Conservation (phyloP, 345 rosid species). For the Arabis alpina region DNA sequence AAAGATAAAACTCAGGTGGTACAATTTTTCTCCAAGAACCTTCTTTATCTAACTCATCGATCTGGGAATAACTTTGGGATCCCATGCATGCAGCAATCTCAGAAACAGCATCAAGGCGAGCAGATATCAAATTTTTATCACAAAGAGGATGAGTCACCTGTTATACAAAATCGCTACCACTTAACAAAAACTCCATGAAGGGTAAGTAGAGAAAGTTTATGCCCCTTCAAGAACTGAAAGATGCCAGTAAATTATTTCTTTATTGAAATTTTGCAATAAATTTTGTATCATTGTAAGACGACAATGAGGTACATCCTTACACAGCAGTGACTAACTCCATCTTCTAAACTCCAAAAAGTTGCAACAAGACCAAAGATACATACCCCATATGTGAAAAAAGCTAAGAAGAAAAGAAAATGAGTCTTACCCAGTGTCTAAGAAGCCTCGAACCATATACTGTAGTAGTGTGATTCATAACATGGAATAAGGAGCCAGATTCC, state of each 20-base stretch:
- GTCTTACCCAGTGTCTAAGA: slow-evolving; percentile 88
- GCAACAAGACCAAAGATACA: slow-evolving; percentile 23
- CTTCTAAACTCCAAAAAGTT: slow-evolving; percentile 17
- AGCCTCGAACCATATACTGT: slow-evolving; percentile 90
- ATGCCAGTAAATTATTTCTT: slow-evolving; percentile 16
- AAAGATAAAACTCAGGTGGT: slow-evolving; percentile 53
- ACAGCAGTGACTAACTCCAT: slow-evolving; percentile 12
- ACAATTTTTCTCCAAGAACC: slow-evolving; percentile 45
- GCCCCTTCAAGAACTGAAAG: slow-evolving; percentile 16
- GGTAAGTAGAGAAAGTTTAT: neutral
- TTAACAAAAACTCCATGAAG: slow-evolving; percentile 6
- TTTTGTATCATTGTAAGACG: neutral
- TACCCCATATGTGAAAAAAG: neutral
- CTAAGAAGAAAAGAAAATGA: slow-evolving; percentile 15
- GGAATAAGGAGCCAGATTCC: slow-evolving; percentile 80
- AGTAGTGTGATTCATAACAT: slow-evolving; percentile 73
- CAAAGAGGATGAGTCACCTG: slow-evolving; percentile 96
- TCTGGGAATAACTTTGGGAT: slow-evolving; percentile 53
- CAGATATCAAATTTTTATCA: slow-evolving; percentile 73
- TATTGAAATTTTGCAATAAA: too few relatives aligned
- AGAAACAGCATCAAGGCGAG: slow-evolving; percentile 98
- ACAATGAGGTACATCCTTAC: slow-evolving; percentile 13
- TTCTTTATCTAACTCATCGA: slow-evolving; percentile 46
- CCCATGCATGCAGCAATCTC: slow-evolving; percentile 89
- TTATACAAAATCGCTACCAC: neutral